A percentile compares a stretch with the other conserved stretches of the same genome.
phyloP scores from a whole-genome alignment of 805 yeast genomes.

The Candida quercuum region DNA sequence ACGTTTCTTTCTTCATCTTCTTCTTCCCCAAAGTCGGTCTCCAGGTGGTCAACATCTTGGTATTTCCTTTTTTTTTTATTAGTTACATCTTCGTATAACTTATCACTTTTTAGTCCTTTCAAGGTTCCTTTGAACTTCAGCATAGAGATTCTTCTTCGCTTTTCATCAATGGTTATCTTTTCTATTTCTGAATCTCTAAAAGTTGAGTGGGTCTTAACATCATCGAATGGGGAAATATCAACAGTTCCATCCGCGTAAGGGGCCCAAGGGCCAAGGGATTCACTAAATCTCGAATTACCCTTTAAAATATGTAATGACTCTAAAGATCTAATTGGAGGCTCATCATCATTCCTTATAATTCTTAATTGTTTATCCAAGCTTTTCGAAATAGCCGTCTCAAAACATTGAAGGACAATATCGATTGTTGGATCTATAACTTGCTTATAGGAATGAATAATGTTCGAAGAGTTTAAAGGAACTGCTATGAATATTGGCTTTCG shows the following conservation, averaged over 20 bases:
- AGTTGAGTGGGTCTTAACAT: constrained; percentile 35
- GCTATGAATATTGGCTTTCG: constrained; percentile 62
- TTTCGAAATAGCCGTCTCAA: constrained; percentile 46
- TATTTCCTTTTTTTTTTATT: constrained; percentile 12
- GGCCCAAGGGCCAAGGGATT: constrained; percentile 66
- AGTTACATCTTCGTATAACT: constrained; percentile 33
- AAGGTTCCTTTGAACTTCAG: constrained; percentile 57
- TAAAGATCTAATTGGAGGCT: constrained; percentile 33
- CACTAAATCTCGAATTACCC: constrained; percentile 58
- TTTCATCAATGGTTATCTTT: constrained; percentile 15
- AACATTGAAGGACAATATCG: constrained; percentile 52
- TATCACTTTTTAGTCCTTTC: constrained; percentile 30
- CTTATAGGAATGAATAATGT: constrained; percentile 48
- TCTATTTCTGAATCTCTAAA: constrained; percentile 17
- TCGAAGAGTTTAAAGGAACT: constrained; percentile 62
- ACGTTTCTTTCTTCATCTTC: constrained; percentile 11
- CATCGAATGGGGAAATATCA: constrained; percentile 60
- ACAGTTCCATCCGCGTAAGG: constrained; percentile 64
- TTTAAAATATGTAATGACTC: constrained; percentile 51
- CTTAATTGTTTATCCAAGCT: constrained; percentile 38
- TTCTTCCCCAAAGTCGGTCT: constrained; percentile 16
- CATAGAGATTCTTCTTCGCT: constrained; percentile 40
- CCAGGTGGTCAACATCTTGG: constrained; percentile 5
- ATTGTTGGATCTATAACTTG: constrained; percentile 35
- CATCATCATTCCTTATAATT: constrained; percentile 25